Evolutionary conservation across 139 green algal genomes (phyloP), one percentile per base, ranked within the genome.

Genomic region (Chara braunii): DNA sequence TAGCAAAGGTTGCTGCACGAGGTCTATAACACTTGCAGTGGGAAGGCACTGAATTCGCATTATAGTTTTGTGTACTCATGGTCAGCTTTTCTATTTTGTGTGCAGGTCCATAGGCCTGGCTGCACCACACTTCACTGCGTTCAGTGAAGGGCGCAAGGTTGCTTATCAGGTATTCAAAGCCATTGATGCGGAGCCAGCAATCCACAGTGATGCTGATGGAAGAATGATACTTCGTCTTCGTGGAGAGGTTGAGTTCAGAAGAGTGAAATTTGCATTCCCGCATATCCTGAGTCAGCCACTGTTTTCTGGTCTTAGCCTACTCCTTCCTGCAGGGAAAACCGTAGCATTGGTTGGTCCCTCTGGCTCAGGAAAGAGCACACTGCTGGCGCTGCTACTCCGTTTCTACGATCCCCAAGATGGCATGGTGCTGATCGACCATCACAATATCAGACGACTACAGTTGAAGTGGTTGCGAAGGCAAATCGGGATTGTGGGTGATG

Each of bases 331-430:
- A 14, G 62, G 51, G 9, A 35, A 66, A 28, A 88, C 81, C 2
- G 74, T 89, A 11, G 92, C 91, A 18, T 79, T 98, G 23, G 90
- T 96, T 24, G 92, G 92, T 0, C 80, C 88, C 78, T 86, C 66
- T 23, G 92, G 92, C 60, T 89, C 77, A 37, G 91, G 90, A 74
- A 98, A 98, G 80, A 87, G 70, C 37, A 97, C 90, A 7, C 83
- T 96, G 3, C 73, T 97, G 6, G 48, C 71, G 0, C 85, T 95
- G 3, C 70, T 95, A 8, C 79, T 93, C 72, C 80, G 89, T 43
- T 95, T 95, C 70, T 95, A 96, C 66, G 79, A 85, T 12, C 36
- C 43, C 5, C 37, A 30, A 11, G 28, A 14, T 29, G 79, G 70
- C 7, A 34, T 35, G 33, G 77, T 97, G 33, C 24, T 85, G 51